Conservation (phyloP, 1,139 yeast species). For the Groenewaldozyma auringiensis region DNA sequence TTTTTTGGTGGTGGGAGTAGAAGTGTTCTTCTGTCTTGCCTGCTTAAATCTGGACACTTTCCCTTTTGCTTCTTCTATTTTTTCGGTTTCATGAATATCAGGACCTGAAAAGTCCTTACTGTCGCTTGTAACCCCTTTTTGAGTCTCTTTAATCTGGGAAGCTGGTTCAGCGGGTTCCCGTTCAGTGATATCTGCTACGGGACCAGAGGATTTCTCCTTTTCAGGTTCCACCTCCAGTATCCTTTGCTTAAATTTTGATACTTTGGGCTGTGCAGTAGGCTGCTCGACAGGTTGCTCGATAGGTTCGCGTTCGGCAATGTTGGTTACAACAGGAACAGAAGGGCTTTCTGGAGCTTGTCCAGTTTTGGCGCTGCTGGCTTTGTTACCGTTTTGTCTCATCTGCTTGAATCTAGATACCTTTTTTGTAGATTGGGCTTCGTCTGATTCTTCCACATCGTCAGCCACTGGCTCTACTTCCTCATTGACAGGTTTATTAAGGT, state of each 20-base stretch:
- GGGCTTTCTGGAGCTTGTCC: not conserved
- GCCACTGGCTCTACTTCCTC: not conserved
- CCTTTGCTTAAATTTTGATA: not conserved
- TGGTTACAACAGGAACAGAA: not conserved
- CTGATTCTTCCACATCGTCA: not conserved
- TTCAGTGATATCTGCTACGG: not conserved
- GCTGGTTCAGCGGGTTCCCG: not conserved
- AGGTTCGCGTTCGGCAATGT: not conserved
- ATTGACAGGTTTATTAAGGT: not conserved
- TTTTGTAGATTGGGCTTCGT: not conserved
- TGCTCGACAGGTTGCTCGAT: no score
- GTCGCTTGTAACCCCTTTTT: not conserved
- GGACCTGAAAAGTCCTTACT: no score
- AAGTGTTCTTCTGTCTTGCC: not conserved
- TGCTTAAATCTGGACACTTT: not conserved
- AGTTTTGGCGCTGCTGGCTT: not conserved
- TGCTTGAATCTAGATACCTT: slow-evolving; percentile 1
- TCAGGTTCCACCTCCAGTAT: not conserved
- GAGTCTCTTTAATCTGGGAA: not conserved
- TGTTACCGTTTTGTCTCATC: not conserved
- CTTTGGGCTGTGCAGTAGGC: not conserved
- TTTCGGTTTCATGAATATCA: not conserved
- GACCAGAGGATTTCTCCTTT: not conserved
- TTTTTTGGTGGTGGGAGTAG: not conserved
- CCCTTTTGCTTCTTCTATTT: not conserved